phyloP scores from a whole-genome alignment of 805 yeast species.

The Pichia heedii region DNA sequence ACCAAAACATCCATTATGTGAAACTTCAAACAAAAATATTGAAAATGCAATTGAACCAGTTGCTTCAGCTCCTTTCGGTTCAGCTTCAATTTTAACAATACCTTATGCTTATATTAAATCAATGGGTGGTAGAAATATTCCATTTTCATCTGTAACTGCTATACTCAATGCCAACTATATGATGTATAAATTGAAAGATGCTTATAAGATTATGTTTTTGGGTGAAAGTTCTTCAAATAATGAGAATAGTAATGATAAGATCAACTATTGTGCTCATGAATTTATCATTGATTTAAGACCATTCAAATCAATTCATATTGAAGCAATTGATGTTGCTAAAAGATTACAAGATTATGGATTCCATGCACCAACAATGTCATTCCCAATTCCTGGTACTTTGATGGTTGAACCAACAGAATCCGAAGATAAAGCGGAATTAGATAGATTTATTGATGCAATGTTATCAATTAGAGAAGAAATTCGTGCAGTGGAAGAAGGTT shows the following conservation, averaged over 20 bases:
- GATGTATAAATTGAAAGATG: conserved; percentile 65
- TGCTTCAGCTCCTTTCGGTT: conserved; percentile 91
- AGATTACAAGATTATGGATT: conserved; percentile 96
- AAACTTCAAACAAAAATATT: conserved; percentile 35
- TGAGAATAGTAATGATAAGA: conserved; percentile 15
- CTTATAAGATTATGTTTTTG: conserved; percentile 71
- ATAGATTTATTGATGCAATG: conserved; percentile 83
- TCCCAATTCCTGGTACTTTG: conserved; percentile 95
- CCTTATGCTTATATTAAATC: conserved; percentile 92
- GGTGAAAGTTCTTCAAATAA: conserved; percentile 27
- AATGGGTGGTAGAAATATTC: conserved; percentile 81
- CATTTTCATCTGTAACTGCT: conserved; percentile 82
- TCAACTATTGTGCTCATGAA: conserved; percentile 90
- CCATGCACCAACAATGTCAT: conserved; percentile 98
- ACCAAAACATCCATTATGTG: conserved; percentile 66
- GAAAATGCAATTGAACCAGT: conserved; percentile 61
- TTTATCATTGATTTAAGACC: conserved; percentile 87
- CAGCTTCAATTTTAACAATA: conserved; percentile 87
- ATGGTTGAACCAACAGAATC: conserved; percentile 99
- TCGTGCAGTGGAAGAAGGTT: conserved; percentile 56
- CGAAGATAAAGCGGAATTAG: conserved; percentile 79
- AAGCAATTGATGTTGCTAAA: conserved; percentile 95
- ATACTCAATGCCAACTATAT: conserved; percentile 94
- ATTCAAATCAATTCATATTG: conserved; percentile 70
- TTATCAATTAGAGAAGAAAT: conserved; percentile 79